A percentile compares a stretch with the other conserved stretches of the same genome.
phyloP scores from a whole-genome alignment of 202 grass and related monocot species.

The Zizania palustris region DNA sequence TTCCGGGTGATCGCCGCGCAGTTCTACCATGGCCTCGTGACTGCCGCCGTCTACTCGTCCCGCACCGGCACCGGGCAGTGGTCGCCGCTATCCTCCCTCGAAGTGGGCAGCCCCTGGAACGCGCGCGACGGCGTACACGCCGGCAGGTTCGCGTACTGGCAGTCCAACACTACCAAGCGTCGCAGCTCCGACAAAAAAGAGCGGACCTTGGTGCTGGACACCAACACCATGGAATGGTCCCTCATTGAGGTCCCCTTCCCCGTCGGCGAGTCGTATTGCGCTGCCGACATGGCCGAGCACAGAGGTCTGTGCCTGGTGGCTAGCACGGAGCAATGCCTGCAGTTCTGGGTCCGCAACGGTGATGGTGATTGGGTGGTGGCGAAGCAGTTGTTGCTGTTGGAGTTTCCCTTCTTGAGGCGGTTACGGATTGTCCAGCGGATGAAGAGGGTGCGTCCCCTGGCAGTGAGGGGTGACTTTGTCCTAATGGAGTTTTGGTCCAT shows the following conservation, averaged over 20 bases:
- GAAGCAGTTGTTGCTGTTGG: too few relatives aligned
- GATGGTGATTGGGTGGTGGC: too few relatives aligned
- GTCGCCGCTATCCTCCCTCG: background rate
- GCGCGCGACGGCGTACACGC: conserved; percentile 1
- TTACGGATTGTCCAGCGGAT: conserved; percentile 31
- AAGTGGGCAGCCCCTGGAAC: too few relatives aligned
- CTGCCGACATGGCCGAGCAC: conserved; percentile 34
- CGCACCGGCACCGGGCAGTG: conserved; percentile 17
- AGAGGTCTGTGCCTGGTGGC: conserved; percentile 36
- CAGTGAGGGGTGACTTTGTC: conserved; percentile 24
- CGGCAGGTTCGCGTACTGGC: conserved; percentile 39
- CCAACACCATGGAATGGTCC: conserved; percentile 32
- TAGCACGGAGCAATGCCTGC: conserved; percentile 30
- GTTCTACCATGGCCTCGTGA: rapidly evolving
- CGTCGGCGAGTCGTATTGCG: conserved; percentile 15
- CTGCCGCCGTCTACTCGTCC: conserved; percentile 1
- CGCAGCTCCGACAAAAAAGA: background rate
- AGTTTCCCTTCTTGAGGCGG: too few relatives aligned
- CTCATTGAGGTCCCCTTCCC: background rate
- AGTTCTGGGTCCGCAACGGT: conserved; percentile 35
- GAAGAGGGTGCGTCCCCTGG: conserved; percentile 42
- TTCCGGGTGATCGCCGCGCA: conserved; percentile 10
- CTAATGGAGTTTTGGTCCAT: conserved; percentile 50
- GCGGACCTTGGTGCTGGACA: conserved; percentile 27
- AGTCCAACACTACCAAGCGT: conserved; percentile 1